Evolutionary conservation across 2,329 filamentous ascomycete species (phyloP).

Genomic region (Ophiocordyceps camponoti-leonardi): DNA sequence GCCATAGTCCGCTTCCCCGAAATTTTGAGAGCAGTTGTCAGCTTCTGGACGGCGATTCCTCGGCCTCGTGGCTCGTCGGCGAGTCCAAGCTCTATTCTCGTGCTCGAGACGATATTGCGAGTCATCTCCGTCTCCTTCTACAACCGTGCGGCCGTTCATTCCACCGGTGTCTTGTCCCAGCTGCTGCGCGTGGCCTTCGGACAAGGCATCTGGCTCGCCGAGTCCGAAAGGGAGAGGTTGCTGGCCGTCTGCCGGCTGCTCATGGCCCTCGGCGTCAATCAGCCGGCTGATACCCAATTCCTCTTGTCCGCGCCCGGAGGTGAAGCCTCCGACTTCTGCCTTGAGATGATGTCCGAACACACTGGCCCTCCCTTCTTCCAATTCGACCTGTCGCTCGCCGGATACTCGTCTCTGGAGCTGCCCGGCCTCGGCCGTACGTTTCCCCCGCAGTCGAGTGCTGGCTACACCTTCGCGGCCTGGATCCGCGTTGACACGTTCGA

Average conservation of each 20-base stretch:
- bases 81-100: conserved; percentile 40
- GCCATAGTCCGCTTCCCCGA: conserved; percentile 42
- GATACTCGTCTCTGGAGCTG: conserved; percentile 80
- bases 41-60: conserved; percentile 47
- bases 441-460: conserved; percentile 60
- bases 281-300: conserved; percentile 67
- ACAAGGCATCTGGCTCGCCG: conserved; percentile 25
- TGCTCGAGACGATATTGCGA: conserved; percentile 45
- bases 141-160: conserved; percentile 56
- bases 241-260: conserved; percentile 51
- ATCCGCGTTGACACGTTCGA: conserved; percentile 80
- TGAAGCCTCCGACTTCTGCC: conserved; percentile 47
- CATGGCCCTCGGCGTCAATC: conserved; percentile 59
- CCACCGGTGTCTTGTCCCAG: conserved; percentile 50
- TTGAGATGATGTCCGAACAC: conserved; percentile 58
- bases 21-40: conserved; percentile 43
- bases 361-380: conserved; percentile 74
- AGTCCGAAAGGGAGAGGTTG: conserved; percentile 40
- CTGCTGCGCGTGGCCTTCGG: conserved; percentile 47
- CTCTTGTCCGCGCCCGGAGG: conserved; percentile 39
- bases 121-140: conserved; percentile 44
- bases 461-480: conserved; percentile 87
- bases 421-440: conserved; percentile 73
- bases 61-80: conserved; percentile 23
- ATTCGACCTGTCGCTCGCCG: conserved; percentile 78